Conservation (phyloP, 371 early-diverging fungal genomes). For the Rhizopus stolonifer region DNA sequence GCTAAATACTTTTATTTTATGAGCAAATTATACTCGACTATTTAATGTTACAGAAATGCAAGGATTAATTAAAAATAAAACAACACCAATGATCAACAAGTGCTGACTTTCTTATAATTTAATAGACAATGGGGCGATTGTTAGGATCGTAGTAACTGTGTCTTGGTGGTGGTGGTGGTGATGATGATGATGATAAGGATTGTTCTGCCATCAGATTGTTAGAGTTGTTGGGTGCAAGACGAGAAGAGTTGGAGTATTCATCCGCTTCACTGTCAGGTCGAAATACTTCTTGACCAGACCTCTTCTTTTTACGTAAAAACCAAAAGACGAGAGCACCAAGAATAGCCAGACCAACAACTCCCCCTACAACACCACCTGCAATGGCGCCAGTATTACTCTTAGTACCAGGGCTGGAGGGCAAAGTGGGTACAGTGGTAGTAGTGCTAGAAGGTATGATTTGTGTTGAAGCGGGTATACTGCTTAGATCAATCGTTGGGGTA, state of each 20-base stretch:
- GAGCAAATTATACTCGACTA: too few relatives aligned
- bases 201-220: not conserved
- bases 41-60: constrained; percentile 1
- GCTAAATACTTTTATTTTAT: not conserved
- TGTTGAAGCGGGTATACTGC: not conserved
- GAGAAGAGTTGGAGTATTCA: constrained; percentile 9
- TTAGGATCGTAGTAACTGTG: constrained; percentile 13
- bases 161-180: constrained; percentile 9
- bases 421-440: constrained; percentile 1
- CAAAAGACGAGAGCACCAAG: constrained; percentile 27
- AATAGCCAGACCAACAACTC: constrained; percentile 28
- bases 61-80: not conserved
- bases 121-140: constrained; percentile 3
- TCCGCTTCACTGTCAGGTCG: constrained; percentile 29
- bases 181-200: not conserved
- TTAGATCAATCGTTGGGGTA: not conserved
- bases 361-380: constrained; percentile 38
- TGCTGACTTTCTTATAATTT: not conserved
- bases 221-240: constrained; percentile 3
- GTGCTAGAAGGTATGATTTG: constrained; percentile 1
- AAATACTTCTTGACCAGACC: constrained; percentile 29
- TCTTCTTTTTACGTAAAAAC: constrained; percentile 15
- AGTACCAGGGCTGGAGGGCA: not conserved
- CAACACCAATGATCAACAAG: too few relatives aligned
- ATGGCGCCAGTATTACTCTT: constrained; percentile 23